Evolutionary conservation across 1,139 yeast genomes (phyloP).

Genomic region (Hanseniaspora gamundiae): DNA sequence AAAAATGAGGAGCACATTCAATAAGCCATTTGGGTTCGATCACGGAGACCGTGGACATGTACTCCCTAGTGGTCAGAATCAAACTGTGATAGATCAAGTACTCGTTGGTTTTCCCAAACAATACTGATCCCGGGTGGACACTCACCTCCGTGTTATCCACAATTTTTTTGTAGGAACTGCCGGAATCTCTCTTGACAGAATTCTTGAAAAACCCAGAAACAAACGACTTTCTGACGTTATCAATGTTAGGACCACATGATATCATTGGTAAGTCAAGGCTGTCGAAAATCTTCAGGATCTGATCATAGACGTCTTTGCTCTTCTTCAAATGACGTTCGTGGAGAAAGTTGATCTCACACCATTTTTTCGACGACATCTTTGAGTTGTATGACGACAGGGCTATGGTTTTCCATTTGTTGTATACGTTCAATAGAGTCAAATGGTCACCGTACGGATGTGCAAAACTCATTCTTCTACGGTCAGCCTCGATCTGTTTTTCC

Average conservation of each 20-base stretch:
- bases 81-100: slow-evolving; percentile 79
- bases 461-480: slow-evolving; percentile 61
- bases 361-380: slow-evolving; percentile 33
- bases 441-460: slow-evolving; percentile 81
- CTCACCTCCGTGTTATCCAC: slow-evolving; percentile 68
- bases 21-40: slow-evolving; percentile 81
- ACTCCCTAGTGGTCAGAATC: slow-evolving; percentile 72
- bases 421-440: slow-evolving; percentile 71
- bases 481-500: slow-evolving; percentile 68
- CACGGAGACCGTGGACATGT: slow-evolving; percentile 77
- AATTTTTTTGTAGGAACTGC: slow-evolving; percentile 67
- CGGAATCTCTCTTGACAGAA: slow-evolving; percentile 57
- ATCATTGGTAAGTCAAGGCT: slow-evolving; percentile 38
- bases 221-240: slow-evolving; percentile 54
- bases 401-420: slow-evolving; percentile 54
- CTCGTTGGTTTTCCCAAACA: slow-evolving; percentile 54
- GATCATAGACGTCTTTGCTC: slow-evolving; percentile 71
- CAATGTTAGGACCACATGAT: slow-evolving; percentile 54
- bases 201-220: slow-evolving; percentile 85
- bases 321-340: slow-evolving; percentile 70
- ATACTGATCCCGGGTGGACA: slow-evolving; percentile 80
- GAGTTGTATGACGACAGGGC: not conserved
- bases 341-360: slow-evolving; percentile 76
- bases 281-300: slow-evolving; percentile 51
- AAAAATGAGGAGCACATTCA: slow-evolving; percentile 69